phyloP scores from a whole-genome alignment of 768 basidiomycete species.

The Suillus lakei region DNA sequence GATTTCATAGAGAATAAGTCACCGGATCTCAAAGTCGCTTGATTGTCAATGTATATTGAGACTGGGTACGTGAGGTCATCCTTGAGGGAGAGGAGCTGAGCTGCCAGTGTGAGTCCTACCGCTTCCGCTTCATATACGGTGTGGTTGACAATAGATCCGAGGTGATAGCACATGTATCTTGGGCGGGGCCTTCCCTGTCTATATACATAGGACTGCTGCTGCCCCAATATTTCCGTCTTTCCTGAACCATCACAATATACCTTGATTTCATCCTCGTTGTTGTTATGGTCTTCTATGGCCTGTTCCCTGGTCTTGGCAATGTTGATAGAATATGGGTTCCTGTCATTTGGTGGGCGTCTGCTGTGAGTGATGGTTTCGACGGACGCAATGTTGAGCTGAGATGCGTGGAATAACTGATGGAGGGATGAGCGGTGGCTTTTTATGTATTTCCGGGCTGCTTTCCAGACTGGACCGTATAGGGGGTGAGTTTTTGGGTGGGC shows the following conservation, averaged over 20 bases:
- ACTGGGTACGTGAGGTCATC: background rate
- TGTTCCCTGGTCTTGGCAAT: background rate
- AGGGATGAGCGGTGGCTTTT: background rate
- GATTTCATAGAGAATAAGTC: background rate
- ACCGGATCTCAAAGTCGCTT: constrained; percentile 31
- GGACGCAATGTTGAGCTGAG: background rate
- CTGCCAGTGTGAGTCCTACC: constrained; percentile 20
- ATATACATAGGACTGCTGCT: constrained; percentile 17
- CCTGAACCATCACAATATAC: constrained; percentile 21
- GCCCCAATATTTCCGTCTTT: constrained; percentile 22
- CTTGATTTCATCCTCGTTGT: background rate
- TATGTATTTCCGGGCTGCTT: background rate
- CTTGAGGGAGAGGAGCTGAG: constrained; percentile 9
- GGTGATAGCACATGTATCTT: background rate
- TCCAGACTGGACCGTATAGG: background rate
- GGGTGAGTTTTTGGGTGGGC: background rate
- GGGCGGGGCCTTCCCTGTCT: background rate
- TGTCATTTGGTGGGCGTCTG: background rate
- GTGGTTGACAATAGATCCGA: constrained; percentile 19
- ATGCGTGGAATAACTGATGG: background rate
- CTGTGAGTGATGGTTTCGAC: background rate
- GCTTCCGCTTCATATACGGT: constrained; percentile 32
- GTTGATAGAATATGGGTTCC: background rate
- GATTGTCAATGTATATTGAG: constrained; percentile 25
- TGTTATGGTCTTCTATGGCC: background rate